Evolutionary conservation across 495 filamentous ascomycete genomes (phyloP), one percentile per base, ranked within the genome.

Genomic region (Pyronema domesticum): DNA sequence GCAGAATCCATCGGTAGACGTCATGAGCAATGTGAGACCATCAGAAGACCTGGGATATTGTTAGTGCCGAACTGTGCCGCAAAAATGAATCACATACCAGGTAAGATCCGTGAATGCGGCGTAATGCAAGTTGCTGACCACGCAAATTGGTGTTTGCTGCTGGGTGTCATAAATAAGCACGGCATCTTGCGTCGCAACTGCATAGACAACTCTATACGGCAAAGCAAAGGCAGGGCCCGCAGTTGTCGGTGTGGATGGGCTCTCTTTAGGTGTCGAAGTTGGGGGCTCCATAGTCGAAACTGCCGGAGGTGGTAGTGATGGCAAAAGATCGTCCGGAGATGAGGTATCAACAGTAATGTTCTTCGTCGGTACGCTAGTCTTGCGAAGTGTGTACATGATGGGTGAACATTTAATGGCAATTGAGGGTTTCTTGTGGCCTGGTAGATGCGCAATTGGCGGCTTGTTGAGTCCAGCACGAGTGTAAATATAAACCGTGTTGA

Each of bases 401-500:
- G 93, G 89, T 1, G 89, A 99, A 68, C 91, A 99, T 65, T 83
- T 82, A 45, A 99, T 85, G 3, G 86, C 93, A 10, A 99, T 85
- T 1, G 93, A 99, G 7, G 93, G 89, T 65, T 99, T 99, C 73
- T 95, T 99, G 62, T 95, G 89, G 1, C 91, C 93, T 0, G 93
- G 93, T 34, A 99, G 76, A 70, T 95, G 89, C n/a, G 93, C 87
- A 55, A 99, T 85, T 13, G 93, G 93, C 11, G 93, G 88, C 65
- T 89, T 95, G 68, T 94, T 96, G 61, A 99, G 84, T 10, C 93
- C 93, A 14, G 87, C 93, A 55, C 93, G 77, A 0, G 89, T 95
- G 65, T 99, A 99, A 46, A 99, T 86, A 68, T 96, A 99, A 30
- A 96, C 93, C 0, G 93, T 99, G 64, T 99, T 99, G 68, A 83